A percentile compares a stretch with the other conserved stretches of the same genome.
These are phyloP conservation scores for Saussurea involucrata DNA, from an alignment of 129 eudicot species.

Conservation along the genomic window DNA sequence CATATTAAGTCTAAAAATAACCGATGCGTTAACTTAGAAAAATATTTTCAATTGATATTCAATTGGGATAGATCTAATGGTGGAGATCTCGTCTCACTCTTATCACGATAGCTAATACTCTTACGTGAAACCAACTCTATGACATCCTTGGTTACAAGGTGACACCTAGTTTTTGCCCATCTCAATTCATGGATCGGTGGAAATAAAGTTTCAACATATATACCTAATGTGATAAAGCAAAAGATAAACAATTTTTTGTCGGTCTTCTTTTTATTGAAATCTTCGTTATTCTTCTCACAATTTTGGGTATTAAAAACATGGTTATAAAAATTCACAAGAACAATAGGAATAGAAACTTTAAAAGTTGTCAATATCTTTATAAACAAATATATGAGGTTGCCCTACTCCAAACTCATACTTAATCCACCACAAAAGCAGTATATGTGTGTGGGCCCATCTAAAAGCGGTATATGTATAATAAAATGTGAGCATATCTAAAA, in stretches of 20 bases:
- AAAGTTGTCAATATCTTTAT: too few species aligned
- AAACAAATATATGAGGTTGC: neutral
- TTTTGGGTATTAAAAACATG: neutral
- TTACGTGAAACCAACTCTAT: too few species aligned
- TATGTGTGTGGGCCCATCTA: too few species aligned
- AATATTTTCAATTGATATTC: too few species aligned
- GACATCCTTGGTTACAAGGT: neutral
- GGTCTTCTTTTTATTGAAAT: neutral
- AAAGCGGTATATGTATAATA: neutral
- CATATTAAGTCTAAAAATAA: too few species aligned
- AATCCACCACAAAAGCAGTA: neutral
- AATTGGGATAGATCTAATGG: too few species aligned
- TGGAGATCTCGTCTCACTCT: too few species aligned
- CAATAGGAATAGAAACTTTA: too few species aligned
- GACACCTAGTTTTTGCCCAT: neutral
- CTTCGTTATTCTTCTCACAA: neutral
- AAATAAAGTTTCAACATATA: neutral
- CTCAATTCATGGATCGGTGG: neutral
- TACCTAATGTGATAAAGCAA: neutral
- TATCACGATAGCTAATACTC: too few species aligned
- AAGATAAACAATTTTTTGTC: neutral
- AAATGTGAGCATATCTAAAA: neutral
- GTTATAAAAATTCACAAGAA: neutral
- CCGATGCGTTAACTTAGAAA: too few species aligned
- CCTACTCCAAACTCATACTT: neutral